These are phyloP conservation scores for Chimonanthus praecox DNA, from an alignment of 164 flowering plant species.

Conservation along the genomic window DNA sequence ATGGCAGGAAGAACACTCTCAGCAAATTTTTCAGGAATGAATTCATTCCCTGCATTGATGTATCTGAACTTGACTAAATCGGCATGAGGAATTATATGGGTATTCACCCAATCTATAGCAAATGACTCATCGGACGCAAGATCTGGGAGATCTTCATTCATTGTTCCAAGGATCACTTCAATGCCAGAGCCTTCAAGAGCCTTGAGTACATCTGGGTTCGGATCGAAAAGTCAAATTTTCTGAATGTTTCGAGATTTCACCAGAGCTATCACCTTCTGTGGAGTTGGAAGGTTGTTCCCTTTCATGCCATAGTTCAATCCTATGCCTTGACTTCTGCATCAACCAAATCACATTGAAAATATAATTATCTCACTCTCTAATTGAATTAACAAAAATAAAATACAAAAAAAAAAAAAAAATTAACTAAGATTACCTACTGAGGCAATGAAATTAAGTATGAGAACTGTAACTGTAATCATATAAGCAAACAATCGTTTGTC, in stretches of 20 bases:
- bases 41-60: constrained; percentile 20
- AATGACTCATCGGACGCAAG: neutral
- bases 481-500: too few relatives aligned
- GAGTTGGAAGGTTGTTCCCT: constrained; percentile 7
- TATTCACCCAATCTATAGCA: constrained; percentile 11
- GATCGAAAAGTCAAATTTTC: constrained; percentile 15
- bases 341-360: too few relatives aligned
- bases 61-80: constrained; percentile 13
- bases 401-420: too few relatives aligned
- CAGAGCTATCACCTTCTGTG: constrained; percentile 7
- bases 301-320: constrained; percentile 15
- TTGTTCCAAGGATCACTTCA: constrained; percentile 10
- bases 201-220: neutral
- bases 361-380: too few relatives aligned
- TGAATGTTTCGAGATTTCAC: constrained; percentile 3
- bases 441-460: too few relatives aligned
- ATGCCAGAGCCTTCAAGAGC: constrained; percentile 6
- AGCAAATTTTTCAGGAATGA: constrained; percentile 7
- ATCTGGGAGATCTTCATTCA: constrained; percentile 3
- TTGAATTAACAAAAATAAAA: too few relatives aligned
- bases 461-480: too few relatives aligned
- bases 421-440: too few relatives aligned
- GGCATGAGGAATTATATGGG: constrained; percentile 4
- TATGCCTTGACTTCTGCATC: neutral
- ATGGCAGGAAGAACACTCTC: constrained; percentile 9